phyloP scores from a whole-genome alignment of 805 yeast genomes.

The Starmerella powellii region DNA sequence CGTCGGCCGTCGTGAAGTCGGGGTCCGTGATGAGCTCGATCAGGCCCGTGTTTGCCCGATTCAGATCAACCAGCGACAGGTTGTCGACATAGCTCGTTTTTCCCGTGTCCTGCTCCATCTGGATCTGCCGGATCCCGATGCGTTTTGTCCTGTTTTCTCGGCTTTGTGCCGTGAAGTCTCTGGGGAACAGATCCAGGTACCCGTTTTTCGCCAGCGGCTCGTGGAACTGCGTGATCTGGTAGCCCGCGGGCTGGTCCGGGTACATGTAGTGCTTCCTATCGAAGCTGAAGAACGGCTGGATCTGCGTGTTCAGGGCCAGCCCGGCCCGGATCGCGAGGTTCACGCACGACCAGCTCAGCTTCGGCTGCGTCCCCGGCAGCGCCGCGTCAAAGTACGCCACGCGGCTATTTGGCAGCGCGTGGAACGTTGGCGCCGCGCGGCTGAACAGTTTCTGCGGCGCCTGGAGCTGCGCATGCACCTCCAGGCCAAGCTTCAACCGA shows the following conservation, averaged over 20 bases:
- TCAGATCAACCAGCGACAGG: constrained; percentile 52
- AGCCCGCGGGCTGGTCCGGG: constrained; percentile 92
- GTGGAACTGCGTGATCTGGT: constrained; percentile 85
- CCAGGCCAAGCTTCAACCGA: constrained; percentile 70
- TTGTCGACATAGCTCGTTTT: constrained; percentile 47
- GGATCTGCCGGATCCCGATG: constrained; percentile 58
- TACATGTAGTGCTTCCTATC: constrained; percentile 95
- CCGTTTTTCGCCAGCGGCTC: constrained; percentile 71
- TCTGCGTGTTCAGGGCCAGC: constrained; percentile 47
- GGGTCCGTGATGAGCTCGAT: constrained; percentile 89
- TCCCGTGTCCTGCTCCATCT: constrained; percentile 92
- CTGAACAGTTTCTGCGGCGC: constrained; percentile 72
- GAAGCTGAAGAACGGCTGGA: constrained; percentile 51
- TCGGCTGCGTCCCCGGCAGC: constrained; percentile 88
- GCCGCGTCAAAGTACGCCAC: constrained; percentile 74
- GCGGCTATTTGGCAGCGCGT: constrained; percentile 50
- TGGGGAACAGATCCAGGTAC: constrained; percentile 34
- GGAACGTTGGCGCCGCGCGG: constrained; percentile 27
- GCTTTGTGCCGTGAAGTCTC: constrained; percentile 36
- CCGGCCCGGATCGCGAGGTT: constrained; percentile 62
- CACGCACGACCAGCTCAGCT: constrained; percentile 61
- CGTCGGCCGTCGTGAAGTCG: constrained; percentile 54
- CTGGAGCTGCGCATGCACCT: constrained; percentile 80
- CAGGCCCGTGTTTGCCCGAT: constrained; percentile 74
- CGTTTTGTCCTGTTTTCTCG: constrained; percentile 15